Percentiles rank a stretch among this genome's conserved stretches.
Conservation (phyloP, 208 protist genomes). For the Leishmania mexicana region DNA sequence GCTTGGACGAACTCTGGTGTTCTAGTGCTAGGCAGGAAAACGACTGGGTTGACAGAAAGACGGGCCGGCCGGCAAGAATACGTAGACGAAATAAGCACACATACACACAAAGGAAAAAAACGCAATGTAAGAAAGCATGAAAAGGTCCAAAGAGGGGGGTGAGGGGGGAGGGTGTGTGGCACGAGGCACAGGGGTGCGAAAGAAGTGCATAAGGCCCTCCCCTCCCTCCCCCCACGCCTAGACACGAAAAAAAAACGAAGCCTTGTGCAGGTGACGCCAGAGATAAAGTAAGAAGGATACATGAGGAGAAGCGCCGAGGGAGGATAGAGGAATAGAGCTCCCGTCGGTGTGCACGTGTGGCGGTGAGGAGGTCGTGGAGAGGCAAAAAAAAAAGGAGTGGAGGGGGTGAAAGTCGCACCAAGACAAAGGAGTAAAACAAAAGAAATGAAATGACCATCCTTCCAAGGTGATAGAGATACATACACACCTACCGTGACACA, state of each 20-base stretch:
- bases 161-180: neutral
- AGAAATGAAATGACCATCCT: neutral
- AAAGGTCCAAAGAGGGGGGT: neutral
- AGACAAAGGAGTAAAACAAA: neutral
- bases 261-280: neutral
- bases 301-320: neutral
- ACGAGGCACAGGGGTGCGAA: neutral
- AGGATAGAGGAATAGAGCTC: neutral
- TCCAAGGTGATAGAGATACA: neutral
- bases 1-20: neutral
- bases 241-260: neutral
- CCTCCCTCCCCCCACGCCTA: too few species aligned
- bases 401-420: neutral
- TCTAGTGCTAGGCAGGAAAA: neutral
- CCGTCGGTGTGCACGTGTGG: neutral
- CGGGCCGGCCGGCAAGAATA: neutral
- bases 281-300: too few species aligned
- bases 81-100: neutral
- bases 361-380: neutral
- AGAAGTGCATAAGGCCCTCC: neutral
- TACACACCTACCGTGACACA: neutral
- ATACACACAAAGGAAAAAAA: neutral
- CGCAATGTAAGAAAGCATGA: neutral
- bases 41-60: neutral
- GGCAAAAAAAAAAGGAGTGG: neutral